Evolutionary conservation across 345 rosid species (phyloP).

Genomic region (Salix purpurea): DNA sequence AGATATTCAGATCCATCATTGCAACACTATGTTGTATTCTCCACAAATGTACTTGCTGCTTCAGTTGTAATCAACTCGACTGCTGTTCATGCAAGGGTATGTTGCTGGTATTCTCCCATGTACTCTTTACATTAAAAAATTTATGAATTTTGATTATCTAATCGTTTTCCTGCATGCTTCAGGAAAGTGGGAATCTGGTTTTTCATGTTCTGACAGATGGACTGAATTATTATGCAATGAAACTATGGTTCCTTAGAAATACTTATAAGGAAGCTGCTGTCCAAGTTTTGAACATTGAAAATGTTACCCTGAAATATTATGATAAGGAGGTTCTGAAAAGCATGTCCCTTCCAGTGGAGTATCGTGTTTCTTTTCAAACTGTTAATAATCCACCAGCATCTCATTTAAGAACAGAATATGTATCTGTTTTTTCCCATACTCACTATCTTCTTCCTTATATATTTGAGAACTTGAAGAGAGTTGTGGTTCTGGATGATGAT

Average conservation of each 20-base stretch:
- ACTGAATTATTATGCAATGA: slow-evolving; percentile 30
- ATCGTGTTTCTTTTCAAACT: slow-evolving; percentile 55
- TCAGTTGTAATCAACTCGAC: slow-evolving; percentile 37
- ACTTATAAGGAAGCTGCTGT: slow-evolving; percentile 20
- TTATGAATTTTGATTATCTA: slow-evolving; percentile 14
- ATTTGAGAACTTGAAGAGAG: slow-evolving; percentile 58
- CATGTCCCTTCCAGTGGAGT: slow-evolving; percentile 70
- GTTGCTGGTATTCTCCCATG: slow-evolving; percentile 13
- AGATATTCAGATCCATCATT: slow-evolving; percentile 38
- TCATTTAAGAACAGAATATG: slow-evolving; percentile 53
- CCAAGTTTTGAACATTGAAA: slow-evolving; percentile 25
- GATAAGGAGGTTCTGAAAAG: slow-evolving; percentile 40
- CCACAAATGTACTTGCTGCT: slow-evolving; percentile 29
- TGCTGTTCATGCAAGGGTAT: slow-evolving; percentile 35
- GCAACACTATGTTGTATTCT: slow-evolving; percentile 25
- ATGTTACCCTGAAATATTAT: slow-evolving; percentile 31
- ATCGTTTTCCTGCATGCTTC: slow-evolving; percentile 36
- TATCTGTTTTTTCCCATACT: slow-evolving; percentile 66
- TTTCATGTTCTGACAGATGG: slow-evolving; percentile 34
- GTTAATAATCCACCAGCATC: slow-evolving; percentile 34
- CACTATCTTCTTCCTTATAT: slow-evolving; percentile 79
- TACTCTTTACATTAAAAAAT: slow-evolving; percentile 2
- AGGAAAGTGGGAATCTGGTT: slow-evolving; percentile 63
- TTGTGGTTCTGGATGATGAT: slow-evolving; percentile 85
- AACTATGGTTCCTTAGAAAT: slow-evolving; percentile 24